Conservation (phyloP, 1,284 basidiomycete genomes). For the Microbotryum intermedium region DNA sequence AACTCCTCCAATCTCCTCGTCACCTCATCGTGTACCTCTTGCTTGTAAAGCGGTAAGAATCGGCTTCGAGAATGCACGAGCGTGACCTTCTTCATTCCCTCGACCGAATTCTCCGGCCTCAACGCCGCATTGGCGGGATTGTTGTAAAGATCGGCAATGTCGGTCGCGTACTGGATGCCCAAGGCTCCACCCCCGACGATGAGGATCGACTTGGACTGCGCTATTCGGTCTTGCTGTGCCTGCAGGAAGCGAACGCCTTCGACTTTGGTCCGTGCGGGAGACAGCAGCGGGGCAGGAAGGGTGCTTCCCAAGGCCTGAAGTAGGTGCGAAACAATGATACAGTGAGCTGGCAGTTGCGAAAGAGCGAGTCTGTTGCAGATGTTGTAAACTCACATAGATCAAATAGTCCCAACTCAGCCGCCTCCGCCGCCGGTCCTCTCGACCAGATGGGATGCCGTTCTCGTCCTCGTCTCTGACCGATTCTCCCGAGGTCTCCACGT, state of each 20-base stretch:
- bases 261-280: conserved; percentile 34
- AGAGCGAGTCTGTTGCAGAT: neutral
- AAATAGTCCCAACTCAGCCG: conserved; percentile 40
- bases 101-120: neutral
- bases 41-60: conserved; percentile 54
- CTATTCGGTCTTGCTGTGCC: conserved; percentile 35
- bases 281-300: conserved; percentile 22
- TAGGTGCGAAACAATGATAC: conserved; percentile 6
- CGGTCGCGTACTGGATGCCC: conserved; percentile 56
- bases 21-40: conserved; percentile 46
- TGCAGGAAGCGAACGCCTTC: conserved; percentile 33
- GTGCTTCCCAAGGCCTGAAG: conserved; percentile 21
- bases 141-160: conserved; percentile 55
- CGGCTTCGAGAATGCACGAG: conserved; percentile 57
- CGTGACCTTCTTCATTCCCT: conserved; percentile 45
- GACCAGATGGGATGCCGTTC: conserved; percentile 15
- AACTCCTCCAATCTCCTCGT: conserved; percentile 38
- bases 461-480: conserved; percentile 19
- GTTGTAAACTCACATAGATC: conserved; percentile 37
- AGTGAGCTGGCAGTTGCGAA: conserved; percentile 25
- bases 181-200: conserved; percentile 46
- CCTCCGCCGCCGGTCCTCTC: conserved; percentile 18
- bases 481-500: conserved; percentile 24
- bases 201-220: conserved; percentile 39
- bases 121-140: conserved; percentile 16